phyloP scores from a whole-genome alignment of 2,329 filamentous ascomycete genomes.

The Cladophialophora bantiana region DNA sequence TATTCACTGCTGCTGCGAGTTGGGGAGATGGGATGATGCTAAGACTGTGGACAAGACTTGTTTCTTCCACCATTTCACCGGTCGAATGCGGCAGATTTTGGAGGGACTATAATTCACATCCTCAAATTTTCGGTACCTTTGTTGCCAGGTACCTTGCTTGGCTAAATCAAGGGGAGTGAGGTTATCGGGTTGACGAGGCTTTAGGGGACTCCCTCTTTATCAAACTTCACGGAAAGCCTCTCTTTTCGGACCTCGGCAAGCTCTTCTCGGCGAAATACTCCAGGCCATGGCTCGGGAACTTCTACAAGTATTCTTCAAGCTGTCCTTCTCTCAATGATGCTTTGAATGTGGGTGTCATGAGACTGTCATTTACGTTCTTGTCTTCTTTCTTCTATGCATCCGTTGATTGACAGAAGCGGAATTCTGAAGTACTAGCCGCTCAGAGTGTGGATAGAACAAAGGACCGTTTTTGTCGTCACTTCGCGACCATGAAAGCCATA shows the following conservation, averaged over 20 bases:
- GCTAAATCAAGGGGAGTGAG: neutral
- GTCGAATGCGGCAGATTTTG: neutral
- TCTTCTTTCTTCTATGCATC: no score
- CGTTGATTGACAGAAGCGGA: no score
- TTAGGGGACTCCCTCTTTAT: neutral
- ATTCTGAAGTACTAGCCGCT: no score
- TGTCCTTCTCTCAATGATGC: no score
- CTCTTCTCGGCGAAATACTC: neutral
- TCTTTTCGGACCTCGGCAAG: neutral
- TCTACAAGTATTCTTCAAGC: neutral
- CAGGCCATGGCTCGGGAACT: neutral
- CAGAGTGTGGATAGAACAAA: no score
- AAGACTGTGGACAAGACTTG: conserved; percentile 3
- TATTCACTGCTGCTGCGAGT: conserved; percentile 2
- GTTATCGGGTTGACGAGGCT: neutral
- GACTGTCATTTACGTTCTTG: no score
- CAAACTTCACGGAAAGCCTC: neutral
- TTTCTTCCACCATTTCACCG: neutral
- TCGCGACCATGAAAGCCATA: conserved; percentile 51
- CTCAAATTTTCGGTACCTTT: no score
- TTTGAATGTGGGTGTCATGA: no score
- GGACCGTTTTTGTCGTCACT: neutral
- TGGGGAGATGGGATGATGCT: neutral
- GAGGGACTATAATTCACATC: neutral
- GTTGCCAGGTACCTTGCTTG: neutral